Evolutionary conservation across 257 asterid species (phyloP).

Genomic region (Cynanchum wilfordii): DNA sequence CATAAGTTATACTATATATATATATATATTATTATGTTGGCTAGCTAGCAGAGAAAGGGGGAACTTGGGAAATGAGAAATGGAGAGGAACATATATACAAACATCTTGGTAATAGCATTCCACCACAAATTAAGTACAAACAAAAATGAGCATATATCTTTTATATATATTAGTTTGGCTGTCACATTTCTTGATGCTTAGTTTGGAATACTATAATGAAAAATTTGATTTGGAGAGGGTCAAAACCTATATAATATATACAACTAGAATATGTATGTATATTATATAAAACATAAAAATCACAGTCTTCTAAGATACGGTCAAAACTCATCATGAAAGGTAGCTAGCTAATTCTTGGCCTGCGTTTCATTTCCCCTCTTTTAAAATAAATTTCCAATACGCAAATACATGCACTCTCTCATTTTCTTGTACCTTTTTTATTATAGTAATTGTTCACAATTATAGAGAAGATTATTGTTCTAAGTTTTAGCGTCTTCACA

Average conservation of each 20-base stretch:
- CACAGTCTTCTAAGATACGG: conserved; percentile 48
- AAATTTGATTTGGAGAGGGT: neutral
- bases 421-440: neutral
- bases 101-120: conserved; percentile 43
- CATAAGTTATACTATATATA: no score
- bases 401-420: neutral
- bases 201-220: neutral
- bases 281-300: neutral
- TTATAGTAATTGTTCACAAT: neutral
- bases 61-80: conserved; percentile 28
- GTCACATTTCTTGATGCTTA: conserved; percentile 8
- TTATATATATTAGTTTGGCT: neutral
- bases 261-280: neutral
- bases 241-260: neutral
- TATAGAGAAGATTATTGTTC: conserved; percentile 6
- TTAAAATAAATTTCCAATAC: neutral
- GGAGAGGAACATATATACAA: conserved; percentile 27
- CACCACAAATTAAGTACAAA: conserved; percentile 24
- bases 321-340: conserved; percentile 25
- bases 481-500: neutral
- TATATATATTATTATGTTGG: neutral
- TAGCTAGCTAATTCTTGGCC: conserved; percentile 12
- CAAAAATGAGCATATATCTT: neutral
- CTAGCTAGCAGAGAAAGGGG: neutral
- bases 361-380: neutral